These are phyloP conservation scores for Ulota crispa DNA, from an alignment of 225 moss, liverwort and hornwort genomes.

Conservation along the genomic window DNA sequence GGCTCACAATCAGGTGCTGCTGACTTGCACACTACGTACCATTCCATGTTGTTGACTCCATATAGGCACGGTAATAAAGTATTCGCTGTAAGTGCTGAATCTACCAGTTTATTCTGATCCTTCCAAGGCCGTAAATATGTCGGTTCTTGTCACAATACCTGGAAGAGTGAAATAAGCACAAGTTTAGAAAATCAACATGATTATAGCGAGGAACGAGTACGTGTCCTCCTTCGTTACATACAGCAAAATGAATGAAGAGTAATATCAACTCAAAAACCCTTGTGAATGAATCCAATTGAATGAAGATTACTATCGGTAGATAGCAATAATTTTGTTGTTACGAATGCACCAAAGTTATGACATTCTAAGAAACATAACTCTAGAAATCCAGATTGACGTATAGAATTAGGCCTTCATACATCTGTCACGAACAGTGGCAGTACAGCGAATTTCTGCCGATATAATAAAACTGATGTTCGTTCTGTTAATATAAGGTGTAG, in stretches of 20 bases:
- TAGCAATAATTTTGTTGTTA: not conserved
- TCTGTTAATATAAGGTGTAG: not conserved
- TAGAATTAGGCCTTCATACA: not conserved
- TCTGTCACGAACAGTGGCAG: too few species aligned
- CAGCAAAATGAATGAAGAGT: not conserved
- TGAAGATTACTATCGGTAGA: too few species aligned
- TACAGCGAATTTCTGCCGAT: not conserved
- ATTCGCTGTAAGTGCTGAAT: conserved; percentile 20
- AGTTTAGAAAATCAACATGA: not conserved
- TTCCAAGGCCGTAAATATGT: conserved; percentile 82
- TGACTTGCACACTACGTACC: conserved; percentile 15
- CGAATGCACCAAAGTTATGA: not conserved
- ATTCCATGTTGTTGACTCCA: conserved; percentile 18
- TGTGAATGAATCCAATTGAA: not conserved
- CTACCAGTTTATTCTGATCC: conserved; percentile 27
- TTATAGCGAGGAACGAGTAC: not conserved
- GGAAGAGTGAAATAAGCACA: conserved; percentile 6
- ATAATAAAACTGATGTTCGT: not conserved
- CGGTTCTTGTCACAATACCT: conserved; percentile 91
- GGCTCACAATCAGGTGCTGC: not conserved
- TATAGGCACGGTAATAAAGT: not conserved
- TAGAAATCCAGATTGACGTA: not conserved
- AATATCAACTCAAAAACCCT: too few species aligned
- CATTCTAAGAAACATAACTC: not conserved
- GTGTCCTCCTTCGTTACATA: not conserved